These are phyloP conservation scores for Rosa hybrid DNA, from an alignment of 331 rosid species.

Conservation along the genomic window DNA sequence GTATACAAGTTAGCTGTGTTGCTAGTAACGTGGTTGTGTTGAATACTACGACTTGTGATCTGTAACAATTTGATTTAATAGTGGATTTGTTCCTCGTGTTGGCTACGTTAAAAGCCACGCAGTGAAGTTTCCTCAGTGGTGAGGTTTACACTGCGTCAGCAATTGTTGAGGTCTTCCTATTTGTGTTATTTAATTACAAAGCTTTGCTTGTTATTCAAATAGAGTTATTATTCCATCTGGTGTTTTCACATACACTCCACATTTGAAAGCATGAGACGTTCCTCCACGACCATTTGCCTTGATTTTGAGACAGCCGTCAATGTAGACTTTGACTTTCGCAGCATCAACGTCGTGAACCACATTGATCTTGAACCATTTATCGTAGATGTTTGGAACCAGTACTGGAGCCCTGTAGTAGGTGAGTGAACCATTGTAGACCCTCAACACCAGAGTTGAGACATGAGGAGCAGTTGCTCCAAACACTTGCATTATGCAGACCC, in stretches of 20 bases:
- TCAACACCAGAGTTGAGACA: conserved; percentile 46
- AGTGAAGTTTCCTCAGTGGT: too few relatives aligned
- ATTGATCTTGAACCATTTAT: conserved; percentile 34
- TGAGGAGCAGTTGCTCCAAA: conserved; percentile 32
- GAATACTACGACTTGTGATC: too few relatives aligned
- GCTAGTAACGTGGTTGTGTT: too few relatives aligned
- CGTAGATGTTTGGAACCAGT: conserved; percentile 27
- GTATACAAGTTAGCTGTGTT: too few relatives aligned
- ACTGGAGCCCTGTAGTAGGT: conserved; percentile 24
- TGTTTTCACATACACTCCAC: conserved; percentile 49
- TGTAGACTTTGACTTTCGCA: conserved; percentile 35
- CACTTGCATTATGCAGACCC: conserved; percentile 50
- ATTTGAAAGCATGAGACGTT: conserved; percentile 37
- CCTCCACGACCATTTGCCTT: conserved; percentile 40
- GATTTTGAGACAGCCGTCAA: conserved; percentile 23
- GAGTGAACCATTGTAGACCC: conserved; percentile 41
- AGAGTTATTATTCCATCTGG: too few relatives aligned
- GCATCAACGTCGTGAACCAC: conserved; percentile 52
- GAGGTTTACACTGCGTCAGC: too few relatives aligned
- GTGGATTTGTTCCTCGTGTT: too few relatives aligned
- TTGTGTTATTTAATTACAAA: too few relatives aligned
- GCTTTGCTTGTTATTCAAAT: too few relatives aligned
- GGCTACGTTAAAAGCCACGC: too few relatives aligned
- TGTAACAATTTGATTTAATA: too few relatives aligned
- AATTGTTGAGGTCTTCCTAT: too few relatives aligned